Base-by-base conservation (phyloP, 2,329 filamentous ascomycete genomes). In the Aspergillus awamori region DNA sequence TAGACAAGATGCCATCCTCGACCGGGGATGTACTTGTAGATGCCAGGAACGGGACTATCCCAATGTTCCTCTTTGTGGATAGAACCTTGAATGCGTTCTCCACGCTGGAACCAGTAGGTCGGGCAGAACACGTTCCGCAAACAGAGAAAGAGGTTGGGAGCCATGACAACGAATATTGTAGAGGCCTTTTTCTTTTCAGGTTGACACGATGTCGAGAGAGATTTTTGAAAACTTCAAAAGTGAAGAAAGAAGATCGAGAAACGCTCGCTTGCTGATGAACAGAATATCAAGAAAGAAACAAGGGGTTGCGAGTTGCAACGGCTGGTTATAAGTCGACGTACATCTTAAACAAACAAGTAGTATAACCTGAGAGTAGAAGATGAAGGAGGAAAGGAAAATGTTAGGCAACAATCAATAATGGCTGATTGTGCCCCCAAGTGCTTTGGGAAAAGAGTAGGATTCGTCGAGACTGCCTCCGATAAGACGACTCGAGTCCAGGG, bases 81-180 rank as follows among this genome's bases (percentile, higher is more conserved):
- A 2, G 77, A 70, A 26, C 75, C 75, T 24, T 79, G 73, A 55
- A 75, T 69, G 57, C 73, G 73, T 38, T 78, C 72, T 41, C 73
- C 71, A 20, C 70, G 75, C 39, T 77, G 74, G 65, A 83, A 83
- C 81, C 81, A 83, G 73, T 82, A 81, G 61, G 76, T 72, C 6
- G 81, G 81, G 57, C 77, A 79, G 70, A 82, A 80, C 48, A 80
- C 71, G 55, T 75, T 79, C 58, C 81, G 80, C n/a, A 80, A 75
- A 54, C 79, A 81, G 68, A 83, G 68, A 58, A 82, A 81, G 53
- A 82, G 77, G 67, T 83, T 83, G 63, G 81, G 81, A 45, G 81
- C 78, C 81, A 83, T 83, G 61, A 58, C 65, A 41, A 58, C 20
- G 41, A 49, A 48, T 41, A 55, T 48, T 54, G 48, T 24, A 43